These are phyloP conservation scores for Boehmeria nivea DNA, from an alignment of 306 rosid species.

Conservation along the genomic window DNA sequence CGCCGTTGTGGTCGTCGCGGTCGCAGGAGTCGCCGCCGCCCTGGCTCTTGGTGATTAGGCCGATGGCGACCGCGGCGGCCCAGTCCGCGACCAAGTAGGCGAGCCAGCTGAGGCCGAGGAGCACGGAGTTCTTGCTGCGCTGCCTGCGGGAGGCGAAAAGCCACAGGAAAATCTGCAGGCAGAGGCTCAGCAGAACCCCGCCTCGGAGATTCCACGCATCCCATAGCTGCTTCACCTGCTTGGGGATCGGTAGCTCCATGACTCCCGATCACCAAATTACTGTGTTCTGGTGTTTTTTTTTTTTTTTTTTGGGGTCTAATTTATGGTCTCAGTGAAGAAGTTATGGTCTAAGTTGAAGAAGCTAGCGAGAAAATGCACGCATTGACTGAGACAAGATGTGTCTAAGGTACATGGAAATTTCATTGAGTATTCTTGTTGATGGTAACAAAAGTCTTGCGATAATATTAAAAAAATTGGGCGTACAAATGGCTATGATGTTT, in stretches of 20 bases:
- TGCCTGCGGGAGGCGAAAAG: conserved; percentile 7
- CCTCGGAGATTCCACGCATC: conserved; percentile 39
- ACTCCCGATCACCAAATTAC: background rate
- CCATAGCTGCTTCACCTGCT: conserved; percentile 23
- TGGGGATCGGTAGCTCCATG: conserved; percentile 24
- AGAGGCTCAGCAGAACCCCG: conserved; percentile 16
- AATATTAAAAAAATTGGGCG: too few relatives aligned
- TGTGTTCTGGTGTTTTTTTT: background rate
- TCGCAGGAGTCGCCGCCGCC: background rate
- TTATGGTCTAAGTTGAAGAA: too few relatives aligned
- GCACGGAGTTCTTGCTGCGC: conserved; percentile 11
- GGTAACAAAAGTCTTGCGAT: too few relatives aligned
- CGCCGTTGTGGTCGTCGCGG: background rate
- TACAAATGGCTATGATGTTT: too few relatives aligned
- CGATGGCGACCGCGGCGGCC: conserved; percentile 26
- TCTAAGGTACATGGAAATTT: too few relatives aligned
- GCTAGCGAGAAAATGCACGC: too few relatives aligned
- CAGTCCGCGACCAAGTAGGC: conserved; percentile 24
- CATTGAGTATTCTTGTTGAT: too few relatives aligned
- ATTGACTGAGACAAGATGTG: too few relatives aligned
- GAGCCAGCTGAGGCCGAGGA: conserved; percentile 8
- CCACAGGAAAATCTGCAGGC: conserved; percentile 6
- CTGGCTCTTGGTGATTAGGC: conserved; percentile 17
- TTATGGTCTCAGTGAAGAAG: too few relatives aligned
- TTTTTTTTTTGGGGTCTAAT: too few relatives aligned